phyloP scores from a whole-genome alignment of 108 stramenopile genomes.

The Hondaea fermentalgiana region DNA sequence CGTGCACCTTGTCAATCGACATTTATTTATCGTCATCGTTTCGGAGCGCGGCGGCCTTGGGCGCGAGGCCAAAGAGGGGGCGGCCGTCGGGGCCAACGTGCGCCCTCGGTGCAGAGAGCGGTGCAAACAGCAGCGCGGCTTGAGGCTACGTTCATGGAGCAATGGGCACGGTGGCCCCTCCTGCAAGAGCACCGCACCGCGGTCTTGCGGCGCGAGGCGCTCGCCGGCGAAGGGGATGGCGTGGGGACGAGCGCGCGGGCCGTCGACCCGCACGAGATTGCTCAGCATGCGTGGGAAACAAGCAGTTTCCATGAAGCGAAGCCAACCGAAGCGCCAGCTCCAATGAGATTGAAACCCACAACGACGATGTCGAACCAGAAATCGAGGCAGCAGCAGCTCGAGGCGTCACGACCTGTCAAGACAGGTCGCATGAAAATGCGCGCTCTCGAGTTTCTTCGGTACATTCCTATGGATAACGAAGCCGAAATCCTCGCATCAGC shows the following conservation, averaged over 20 bases:
- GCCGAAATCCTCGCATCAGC: not conserved
- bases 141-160: not conserved
- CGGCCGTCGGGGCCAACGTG: too few relatives aligned
- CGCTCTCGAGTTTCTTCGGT: not conserved
- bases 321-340: too few relatives aligned
- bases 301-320: too few relatives aligned
- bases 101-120: too few relatives aligned
- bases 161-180: not conserved
- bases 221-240: not conserved
- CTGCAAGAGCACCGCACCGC: not conserved
- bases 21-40: not conserved
- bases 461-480: not conserved
- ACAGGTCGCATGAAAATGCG: not conserved
- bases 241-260: not conserved
- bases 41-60: too few relatives aligned
- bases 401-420: not conserved
- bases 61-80: too few relatives aligned
- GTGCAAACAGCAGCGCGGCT: too few relatives aligned
- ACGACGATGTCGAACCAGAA: too few relatives aligned
- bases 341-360: too few relatives aligned
- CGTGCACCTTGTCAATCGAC: not conserved
- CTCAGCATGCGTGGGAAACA: too few relatives aligned
- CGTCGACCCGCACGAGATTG: too few relatives aligned
- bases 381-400: not conserved
- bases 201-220: not conserved